Evolutionary conservation across 1,284 basidiomycete genomes (phyloP), one percentile per base, ranked within the genome.

Genomic region (Pterula multifida): DNA sequence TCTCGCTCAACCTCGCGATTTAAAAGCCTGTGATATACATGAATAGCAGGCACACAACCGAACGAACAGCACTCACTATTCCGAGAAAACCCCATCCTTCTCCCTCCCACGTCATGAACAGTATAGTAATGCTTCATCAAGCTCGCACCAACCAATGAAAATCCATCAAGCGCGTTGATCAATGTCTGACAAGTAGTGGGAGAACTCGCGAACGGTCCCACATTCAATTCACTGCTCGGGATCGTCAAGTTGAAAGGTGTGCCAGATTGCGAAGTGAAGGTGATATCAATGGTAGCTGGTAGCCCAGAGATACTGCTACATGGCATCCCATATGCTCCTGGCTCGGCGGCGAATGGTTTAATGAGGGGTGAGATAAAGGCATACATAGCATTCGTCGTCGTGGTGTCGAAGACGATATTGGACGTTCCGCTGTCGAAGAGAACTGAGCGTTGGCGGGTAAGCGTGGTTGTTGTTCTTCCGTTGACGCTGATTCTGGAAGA

Each of bases 361-460:
- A 71, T 71, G 46, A 66, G 54, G n/a, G 66, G 59, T n/a, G 68
- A 71, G 49, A 71, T 70, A 45, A 68, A 58, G 2, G 66, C 65
- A 54, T 72, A 70, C 42, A 71, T 65, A 24, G 60, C 63, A 54
- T 65, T 60, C 23, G 67, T 59, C 22, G 63, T 65, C 17, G 57
- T 42, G 24, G 62, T 58, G 49, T 61, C 52, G 45, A 67, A 60
- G 35, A 66, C 58, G 22, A 69, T 57, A 55, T 68, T 71, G 49
- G 63, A 66, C 3, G 69, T 72, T 19, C 69, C 70, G 9, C 62
- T 63, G 56, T 71, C 70, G 53, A 70, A 71, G 53, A 70, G 67
- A 51, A 71, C 57, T 12, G 50, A 57, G 21, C 61, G 60, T n/a
- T 52, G 36, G n/a, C 54, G 51, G 24, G 58, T 56, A 35, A 70